phyloP scores from a whole-genome alignment of 805 yeast genomes.

The Kuraishia cidri region DNA sequence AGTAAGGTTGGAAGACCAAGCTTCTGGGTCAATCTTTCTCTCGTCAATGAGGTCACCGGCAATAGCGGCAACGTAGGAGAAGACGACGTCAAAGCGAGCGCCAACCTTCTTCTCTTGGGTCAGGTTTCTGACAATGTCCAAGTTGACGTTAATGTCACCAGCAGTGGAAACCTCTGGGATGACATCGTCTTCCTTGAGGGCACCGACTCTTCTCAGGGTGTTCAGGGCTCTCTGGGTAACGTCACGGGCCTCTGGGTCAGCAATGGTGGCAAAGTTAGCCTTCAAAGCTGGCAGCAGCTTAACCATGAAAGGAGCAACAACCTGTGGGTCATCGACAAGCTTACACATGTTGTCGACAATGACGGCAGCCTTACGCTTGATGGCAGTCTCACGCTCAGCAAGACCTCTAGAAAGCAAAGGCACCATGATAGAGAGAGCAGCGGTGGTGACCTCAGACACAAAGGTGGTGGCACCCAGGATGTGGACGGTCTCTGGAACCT shows the following conservation, averaged over 20 bases:
- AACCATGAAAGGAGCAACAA: slow-evolving; percentile 98
- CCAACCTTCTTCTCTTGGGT: slow-evolving; percentile 60
- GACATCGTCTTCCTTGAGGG: slow-evolving; percentile 78
- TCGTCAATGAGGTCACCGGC: slow-evolving; percentile 99
- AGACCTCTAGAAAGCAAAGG: slow-evolving; percentile 99
- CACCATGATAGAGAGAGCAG: slow-evolving; percentile 98
- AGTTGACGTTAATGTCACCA: slow-evolving; percentile 90
- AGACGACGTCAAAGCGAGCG: slow-evolving; percentile 70
- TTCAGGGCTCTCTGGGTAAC: slow-evolving; percentile 94
- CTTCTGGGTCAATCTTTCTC: slow-evolving; percentile 85
- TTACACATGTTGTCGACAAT: slow-evolving; percentile 99
- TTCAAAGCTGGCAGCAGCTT: slow-evolving; percentile 94
- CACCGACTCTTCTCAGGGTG: slow-evolving; percentile 99
- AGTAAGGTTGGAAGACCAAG: slow-evolving; percentile 84
- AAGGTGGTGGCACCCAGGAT: slow-evolving; percentile 98
- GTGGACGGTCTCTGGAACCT: slow-evolving; percentile 99
- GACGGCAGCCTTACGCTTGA: slow-evolving; percentile 99
- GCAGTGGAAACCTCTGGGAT: slow-evolving; percentile 98
- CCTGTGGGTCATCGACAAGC: slow-evolving; percentile 99
- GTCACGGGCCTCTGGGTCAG: slow-evolving; percentile 99
- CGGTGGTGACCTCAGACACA: slow-evolving; percentile 99
- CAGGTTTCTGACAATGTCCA: slow-evolving; percentile 69
- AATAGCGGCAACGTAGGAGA: slow-evolving; percentile 84
- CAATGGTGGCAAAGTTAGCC: slow-evolving; percentile 90
- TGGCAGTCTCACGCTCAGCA: slow-evolving; percentile 98